A percentile compares a stretch with the other conserved stretches of the same genome.
phyloP scores from a whole-genome alignment of 352 stramenopile genomes.

The Phytopythium litorale region DNA sequence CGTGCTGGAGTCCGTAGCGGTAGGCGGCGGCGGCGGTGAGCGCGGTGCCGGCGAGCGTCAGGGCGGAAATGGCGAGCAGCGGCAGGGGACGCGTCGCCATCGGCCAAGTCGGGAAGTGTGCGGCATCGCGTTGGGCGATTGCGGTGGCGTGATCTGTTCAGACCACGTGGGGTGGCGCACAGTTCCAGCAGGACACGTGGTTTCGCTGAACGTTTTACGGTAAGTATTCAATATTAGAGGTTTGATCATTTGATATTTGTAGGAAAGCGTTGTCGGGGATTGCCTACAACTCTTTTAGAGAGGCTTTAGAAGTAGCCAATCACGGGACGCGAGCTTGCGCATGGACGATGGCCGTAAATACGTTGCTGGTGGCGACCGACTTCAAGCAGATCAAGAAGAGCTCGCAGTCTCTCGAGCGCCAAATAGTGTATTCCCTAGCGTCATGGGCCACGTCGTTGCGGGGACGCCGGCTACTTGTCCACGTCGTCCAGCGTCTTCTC shows the following conservation, averaged over 20 bases:
- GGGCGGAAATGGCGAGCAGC: conserved; percentile 10
- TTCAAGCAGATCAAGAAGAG: not conserved
- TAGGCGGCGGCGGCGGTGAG: conserved; percentile 25
- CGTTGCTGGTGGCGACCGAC: not conserved
- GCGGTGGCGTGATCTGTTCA: not conserved
- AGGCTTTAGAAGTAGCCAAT: not conserved
- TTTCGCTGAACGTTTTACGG: conserved; percentile 2
- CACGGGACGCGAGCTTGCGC: not conserved
- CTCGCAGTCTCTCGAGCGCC: not conserved
- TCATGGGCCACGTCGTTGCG: not conserved
- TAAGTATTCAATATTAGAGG: not conserved
- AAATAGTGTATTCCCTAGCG: not conserved
- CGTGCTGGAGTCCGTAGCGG: conserved; percentile 11
- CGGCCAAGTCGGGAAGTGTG: not conserved
- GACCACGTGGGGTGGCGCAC: not conserved
- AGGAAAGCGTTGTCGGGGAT: not conserved
- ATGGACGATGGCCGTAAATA: not conserved
- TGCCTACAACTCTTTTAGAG: not conserved
- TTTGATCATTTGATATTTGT: not conserved
- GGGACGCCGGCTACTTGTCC: not conserved
- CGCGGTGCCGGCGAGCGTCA: conserved; percentile 33
- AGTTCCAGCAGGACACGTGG: conserved; percentile 3
- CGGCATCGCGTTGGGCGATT: not conserved
- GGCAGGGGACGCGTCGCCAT: conserved; percentile 2
- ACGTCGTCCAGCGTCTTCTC: conserved; percentile 5